These are phyloP conservation scores for Sugiyamaella pinicola DNA, from an alignment of 1,139 yeast species.

Conservation along the genomic window DNA sequence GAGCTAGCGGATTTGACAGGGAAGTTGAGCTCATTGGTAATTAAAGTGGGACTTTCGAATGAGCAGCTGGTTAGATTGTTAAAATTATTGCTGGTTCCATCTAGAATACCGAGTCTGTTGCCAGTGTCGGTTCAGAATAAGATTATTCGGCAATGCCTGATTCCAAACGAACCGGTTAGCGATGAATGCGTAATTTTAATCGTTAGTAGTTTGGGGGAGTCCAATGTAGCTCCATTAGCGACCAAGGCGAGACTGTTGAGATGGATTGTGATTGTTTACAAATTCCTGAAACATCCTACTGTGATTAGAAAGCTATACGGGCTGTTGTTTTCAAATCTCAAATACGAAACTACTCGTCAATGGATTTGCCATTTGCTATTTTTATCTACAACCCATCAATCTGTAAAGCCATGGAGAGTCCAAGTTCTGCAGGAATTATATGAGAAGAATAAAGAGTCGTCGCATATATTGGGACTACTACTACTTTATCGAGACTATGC, in stretches of 20 bases:
- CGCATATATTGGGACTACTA: slow-evolving; percentile 40
- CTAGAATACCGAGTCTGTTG: background rate
- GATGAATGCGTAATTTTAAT: slow-evolving; percentile 37
- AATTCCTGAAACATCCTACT: slow-evolving; percentile 37
- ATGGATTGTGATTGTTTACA: slow-evolving; percentile 47
- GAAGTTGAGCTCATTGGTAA: slow-evolving; percentile 3
- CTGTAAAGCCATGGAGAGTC: slow-evolving; percentile 46
- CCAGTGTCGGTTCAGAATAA: slow-evolving; percentile 11
- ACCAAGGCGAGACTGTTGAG: slow-evolving; percentile 42
- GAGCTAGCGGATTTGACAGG: slow-evolving; percentile 1
- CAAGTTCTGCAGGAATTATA: slow-evolving; percentile 43
- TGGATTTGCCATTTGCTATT: slow-evolving; percentile 50
- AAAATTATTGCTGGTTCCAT: background rate
- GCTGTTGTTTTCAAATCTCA: slow-evolving; percentile 48
- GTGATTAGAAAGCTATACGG: slow-evolving; percentile 41
- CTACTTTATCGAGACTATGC: slow-evolving; percentile 38
- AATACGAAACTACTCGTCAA: slow-evolving; percentile 49
- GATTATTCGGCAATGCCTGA: slow-evolving; percentile 38
- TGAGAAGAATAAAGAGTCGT: slow-evolving; percentile 41
- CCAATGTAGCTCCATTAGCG: slow-evolving; percentile 30
- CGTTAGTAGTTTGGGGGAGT: slow-evolving; percentile 39
- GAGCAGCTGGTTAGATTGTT: slow-evolving; percentile 1
- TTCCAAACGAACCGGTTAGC: slow-evolving; percentile 42
- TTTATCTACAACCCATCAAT: slow-evolving; percentile 41
- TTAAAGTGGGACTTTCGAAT: slow-evolving; percentile 3